Evolutionary conservation across 805 yeast genomes (phyloP).

Genomic region (Candida arabinofermentans): DNA sequence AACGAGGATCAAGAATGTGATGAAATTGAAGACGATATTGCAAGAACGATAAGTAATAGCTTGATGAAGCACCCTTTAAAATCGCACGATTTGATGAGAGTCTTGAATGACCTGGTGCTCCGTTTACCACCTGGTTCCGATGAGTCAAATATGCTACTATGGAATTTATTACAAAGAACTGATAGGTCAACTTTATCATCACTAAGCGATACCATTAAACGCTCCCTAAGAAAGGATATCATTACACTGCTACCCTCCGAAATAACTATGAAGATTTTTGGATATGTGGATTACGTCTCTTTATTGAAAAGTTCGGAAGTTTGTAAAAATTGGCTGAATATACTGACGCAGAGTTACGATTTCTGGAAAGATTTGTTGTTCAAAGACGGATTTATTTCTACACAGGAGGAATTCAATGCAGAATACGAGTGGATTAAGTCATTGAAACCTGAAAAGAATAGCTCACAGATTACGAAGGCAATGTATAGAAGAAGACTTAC

Average conservation of each 20-base stretch:
- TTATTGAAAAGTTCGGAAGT: slow-evolving; percentile 61
- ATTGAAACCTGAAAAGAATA: slow-evolving; percentile 7
- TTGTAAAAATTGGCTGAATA: slow-evolving; percentile 61
- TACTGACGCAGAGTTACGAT: slow-evolving; percentile 55
- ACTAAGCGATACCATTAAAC: slow-evolving; percentile 46
- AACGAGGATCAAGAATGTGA: slow-evolving; percentile 2
- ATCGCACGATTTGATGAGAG: slow-evolving; percentile 37
- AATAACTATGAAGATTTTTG: slow-evolving; percentile 59
- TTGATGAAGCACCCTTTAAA: slow-evolving; percentile 9
- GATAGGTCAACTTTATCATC: slow-evolving; percentile 61
- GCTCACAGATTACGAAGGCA: slow-evolving; percentile 20
- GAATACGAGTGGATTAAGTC: slow-evolving; percentile 19
- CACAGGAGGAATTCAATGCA: slow-evolving; percentile 39
- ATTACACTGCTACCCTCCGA: slow-evolving; percentile 71
- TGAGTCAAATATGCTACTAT: slow-evolving; percentile 43
- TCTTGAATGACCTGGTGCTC: slow-evolving; percentile 32
- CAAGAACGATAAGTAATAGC: background rate
- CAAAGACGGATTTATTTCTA: slow-evolving; percentile 55
- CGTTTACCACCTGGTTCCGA: slow-evolving; percentile 43
- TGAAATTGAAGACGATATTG: background rate
- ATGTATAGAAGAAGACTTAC: slow-evolving; percentile 57
- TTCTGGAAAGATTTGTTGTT: slow-evolving; percentile 70
- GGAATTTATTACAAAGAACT: slow-evolving; percentile 51
- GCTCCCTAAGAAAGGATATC: slow-evolving; percentile 68
- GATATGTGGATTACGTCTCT: slow-evolving; percentile 58